Base-by-base conservation (phyloP, 768 basidiomycete genomes). In the Ephemerocybe angulata region DNA sequence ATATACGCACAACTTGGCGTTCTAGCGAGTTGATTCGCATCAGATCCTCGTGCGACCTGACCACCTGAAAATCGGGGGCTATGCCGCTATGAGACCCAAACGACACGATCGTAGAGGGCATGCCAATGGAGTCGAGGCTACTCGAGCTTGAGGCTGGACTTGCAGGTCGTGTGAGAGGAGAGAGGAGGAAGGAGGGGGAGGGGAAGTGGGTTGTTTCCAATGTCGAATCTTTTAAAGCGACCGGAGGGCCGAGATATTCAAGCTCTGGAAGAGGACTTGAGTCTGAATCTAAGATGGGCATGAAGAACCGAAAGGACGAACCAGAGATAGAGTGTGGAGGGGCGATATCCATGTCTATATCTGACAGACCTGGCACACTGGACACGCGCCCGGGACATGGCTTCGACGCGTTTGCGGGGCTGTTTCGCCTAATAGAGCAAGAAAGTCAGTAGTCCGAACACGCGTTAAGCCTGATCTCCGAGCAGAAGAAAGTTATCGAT, bases 1-100 rank as follows among this genome's bases (percentile, higher is more conserved):
- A 48, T 43, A 38, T 40, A 61, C 69, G 48, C 50, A 70, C 69
- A 19, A 70, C 54, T 42, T 63, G 51, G 3, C 60, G 64, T 44
- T 70, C 69, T 25, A 70, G 66, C 11, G 59, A 58, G 22, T 64
- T 61, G 25, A 70, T 68, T 50, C 61, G 65, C 15, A 30, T 13
- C 27, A 50, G 11, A 53, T 68, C 66, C 17, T 65, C 57, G 50
- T 58, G 63, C 46, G 53, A n/a, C n/a, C n/a, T 60, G 24, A 61
- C 24, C 43, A 58, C 48, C 30, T 43, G 41, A 29, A 52, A 17
- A 31, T 50, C 48, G 21, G 48, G 48, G 17, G 31, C 48, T 11
- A 31, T 22, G 21, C 29, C n/a, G n/a, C 30, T 49, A 21, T 49
- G 15, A 17, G 29, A n/a, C 19, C 48, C 48, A 35, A 50, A 50